Evolutionary conservation across 176 grass and related monocot species (phyloP), one percentile per base, ranked within the genome.

Genomic region (Thalia dealbata): DNA sequence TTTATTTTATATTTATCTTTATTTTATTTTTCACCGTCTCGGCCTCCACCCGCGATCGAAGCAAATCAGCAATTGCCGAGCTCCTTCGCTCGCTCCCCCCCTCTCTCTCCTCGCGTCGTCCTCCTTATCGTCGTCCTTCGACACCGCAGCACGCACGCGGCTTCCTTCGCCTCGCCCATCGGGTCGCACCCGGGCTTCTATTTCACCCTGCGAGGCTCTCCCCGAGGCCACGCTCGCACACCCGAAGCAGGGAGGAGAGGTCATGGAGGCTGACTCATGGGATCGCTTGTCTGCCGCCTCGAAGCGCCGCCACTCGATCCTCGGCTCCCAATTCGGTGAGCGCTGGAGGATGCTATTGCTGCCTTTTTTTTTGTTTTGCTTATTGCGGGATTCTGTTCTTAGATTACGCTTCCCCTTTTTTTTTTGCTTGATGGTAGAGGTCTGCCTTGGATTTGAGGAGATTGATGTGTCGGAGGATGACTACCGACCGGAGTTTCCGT

Each of bases 361-460:
- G 12, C 54, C 21, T 14, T 58, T 58, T 22, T 11, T 29, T 14
- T 58, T 58, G 10, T 11, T 29, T 64, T 12, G 18, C 14, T 66
- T 29, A 10, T 66, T 66, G n/a, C n/a, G 11, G 63, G 29, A 13
- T 32, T 32, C 14, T 14, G 12, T 12, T 24, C 9, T 15, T 66
- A 16, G 3, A 26, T 13, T 16, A 7, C 6, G 7, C 7, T 26
- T 61, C 74, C 35, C 8, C 41, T 38, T 32, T 24, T 24, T 50
- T 65, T 78, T 72, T 81, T 52, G 28, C 52, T 28, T 19, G 21
- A 18, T 69, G 18, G 52, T 76, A 91, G 92, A 96, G 76, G 76
- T 81, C 52, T 75, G 86, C 65, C 83, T 91, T 55, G 81, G 83
- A 35, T 74, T 91, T 19, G 92, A 96, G 67, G 92, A 89, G 79